Conservation (phyloP, 2,329 filamentous ascomycete genomes). For the Magnaporthiopsis rhizophila region DNA sequence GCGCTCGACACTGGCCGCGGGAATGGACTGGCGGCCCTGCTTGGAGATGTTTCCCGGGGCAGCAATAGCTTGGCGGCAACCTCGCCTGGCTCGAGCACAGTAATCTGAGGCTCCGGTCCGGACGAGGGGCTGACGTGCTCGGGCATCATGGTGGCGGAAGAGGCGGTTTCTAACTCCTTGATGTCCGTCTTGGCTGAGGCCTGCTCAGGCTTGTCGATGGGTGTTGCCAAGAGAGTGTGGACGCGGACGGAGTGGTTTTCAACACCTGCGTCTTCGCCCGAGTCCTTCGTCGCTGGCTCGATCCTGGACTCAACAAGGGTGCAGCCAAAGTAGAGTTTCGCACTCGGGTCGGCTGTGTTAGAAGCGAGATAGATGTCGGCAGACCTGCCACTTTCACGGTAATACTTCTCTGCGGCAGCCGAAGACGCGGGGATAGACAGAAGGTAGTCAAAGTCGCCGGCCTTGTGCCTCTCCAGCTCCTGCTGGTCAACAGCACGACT, state of each 20-base stretch:
- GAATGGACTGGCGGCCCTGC: neutral
- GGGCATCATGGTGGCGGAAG: neutral
- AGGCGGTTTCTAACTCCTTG: neutral
- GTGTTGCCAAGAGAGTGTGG: conserved; percentile 5
- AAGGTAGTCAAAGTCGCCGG: conserved; percentile 44
- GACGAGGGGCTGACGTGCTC: neutral
- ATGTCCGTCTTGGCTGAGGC: neutral
- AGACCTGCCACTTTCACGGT: conserved; percentile 9
- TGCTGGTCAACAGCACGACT: conserved; percentile 15
- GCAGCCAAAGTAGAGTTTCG: conserved; percentile 40
- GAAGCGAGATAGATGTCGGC: conserved; percentile 6
- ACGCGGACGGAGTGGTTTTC: neutral
- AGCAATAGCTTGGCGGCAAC: neutral
- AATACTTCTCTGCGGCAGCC: neutral
- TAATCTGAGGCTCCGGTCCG: neutral
- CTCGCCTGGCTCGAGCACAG: neutral
- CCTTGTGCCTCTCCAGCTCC: conserved; percentile 33
- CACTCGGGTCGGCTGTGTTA: conserved; percentile 9
- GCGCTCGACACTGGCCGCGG: conserved; percentile 5
- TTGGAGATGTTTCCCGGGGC: neutral
- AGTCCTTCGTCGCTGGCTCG: neutral
- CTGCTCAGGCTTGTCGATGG: neutral
- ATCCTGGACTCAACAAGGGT: conserved; percentile 31
- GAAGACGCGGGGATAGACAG: conserved; percentile 28
- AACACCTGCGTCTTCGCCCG: neutral